Evolutionary conservation across 192 early-diverging fungal species (phyloP).

Genomic region (Linnemannia schmuckeri): DNA sequence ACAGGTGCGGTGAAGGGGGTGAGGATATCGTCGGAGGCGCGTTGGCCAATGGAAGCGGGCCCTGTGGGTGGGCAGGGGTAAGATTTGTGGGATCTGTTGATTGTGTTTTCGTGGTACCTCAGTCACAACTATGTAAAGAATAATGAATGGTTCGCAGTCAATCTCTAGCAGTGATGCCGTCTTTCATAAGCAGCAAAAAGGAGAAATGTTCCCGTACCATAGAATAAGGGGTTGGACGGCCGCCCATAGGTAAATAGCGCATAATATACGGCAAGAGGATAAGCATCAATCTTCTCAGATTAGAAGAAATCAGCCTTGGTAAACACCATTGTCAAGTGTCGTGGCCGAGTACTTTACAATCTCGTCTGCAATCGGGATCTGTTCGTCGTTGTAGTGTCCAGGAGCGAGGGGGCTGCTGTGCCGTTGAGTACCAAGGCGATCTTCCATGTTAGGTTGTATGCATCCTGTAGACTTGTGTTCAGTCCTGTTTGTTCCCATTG

Average conservation of each 20-base stretch:
- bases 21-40: slow-evolving; percentile 6
- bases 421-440: slow-evolving; percentile 54
- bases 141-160: neutral
- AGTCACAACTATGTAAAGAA: slow-evolving; percentile 2
- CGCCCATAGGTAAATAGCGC: neutral
- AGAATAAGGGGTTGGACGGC: neutral
- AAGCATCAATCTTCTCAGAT: neutral
- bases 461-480: slow-evolving; percentile 64
- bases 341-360: slow-evolving; percentile 1
- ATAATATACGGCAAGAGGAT: neutral
- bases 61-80: neutral
- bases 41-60: neutral
- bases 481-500: slow-evolving; percentile 33
- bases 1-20: neutral
- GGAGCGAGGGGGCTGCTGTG: slow-evolving; percentile 23
- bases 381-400: slow-evolving; percentile 58
- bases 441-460: slow-evolving; percentile 64
- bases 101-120: slow-evolving; percentile 16
- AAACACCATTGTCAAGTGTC: neutral
- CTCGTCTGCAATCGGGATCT: slow-evolving; percentile 5
- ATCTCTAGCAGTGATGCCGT: neutral
- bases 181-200: too few species aligned
- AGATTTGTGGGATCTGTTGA: neutral
- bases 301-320: neutral
- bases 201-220: slow-evolving; percentile 3